Base-by-base conservation (phyloP, 805 yeast genomes). In the Maudiozyma barnettii region DNA sequence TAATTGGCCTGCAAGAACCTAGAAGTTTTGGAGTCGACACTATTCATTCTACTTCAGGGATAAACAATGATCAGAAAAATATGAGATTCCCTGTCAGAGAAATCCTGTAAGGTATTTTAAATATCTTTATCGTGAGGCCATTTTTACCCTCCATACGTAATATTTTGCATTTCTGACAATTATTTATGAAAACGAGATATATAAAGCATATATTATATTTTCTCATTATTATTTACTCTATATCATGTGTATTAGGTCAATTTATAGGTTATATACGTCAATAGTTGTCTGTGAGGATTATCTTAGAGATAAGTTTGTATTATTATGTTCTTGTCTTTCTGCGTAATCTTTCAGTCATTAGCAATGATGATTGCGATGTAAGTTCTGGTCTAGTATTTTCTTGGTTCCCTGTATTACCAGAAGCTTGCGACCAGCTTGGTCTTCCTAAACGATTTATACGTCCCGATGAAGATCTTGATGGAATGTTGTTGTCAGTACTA, bases 261-360 rank as follows among this genome's bases (percentile, higher is more conserved):
- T 26, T 12, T 26, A 26, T 6, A 9, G 30, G 10, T 26, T 26
- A 2, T 2, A 6, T 9, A 12, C 8, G 10, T 26, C 8, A 4
- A 26, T 26, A 26, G n/a, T 26, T 26, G 8, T 12, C 30, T 26
- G 8, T 26, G 8, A 26, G 8, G 30, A 6, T 6, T 9, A 26
- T 5, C 26, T 26, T 4, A 26, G 30, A 6, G 4, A 6, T 4
- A 2, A 26, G 10, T 6, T 26, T 26, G 8, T 26, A 26, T 9
- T 26, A 26, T 33, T 16, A 33, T 5, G 36, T 52, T 5, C 53
- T 52, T 22, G 47, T 54, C 20, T 52, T 55, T 18, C 64, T 54
- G 38, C 59, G 59, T 26, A 61, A 43, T 37, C 65, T 54, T 35
- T 60, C 64, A 38, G 64, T 59, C 66, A 61, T 61, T 53, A 61